A percentile compares a stretch with the other conserved stretches of the same genome.
phyloP scores from a whole-genome alignment of 1,284 basidiomycete genomes.

The Leccinum solheimii region DNA sequence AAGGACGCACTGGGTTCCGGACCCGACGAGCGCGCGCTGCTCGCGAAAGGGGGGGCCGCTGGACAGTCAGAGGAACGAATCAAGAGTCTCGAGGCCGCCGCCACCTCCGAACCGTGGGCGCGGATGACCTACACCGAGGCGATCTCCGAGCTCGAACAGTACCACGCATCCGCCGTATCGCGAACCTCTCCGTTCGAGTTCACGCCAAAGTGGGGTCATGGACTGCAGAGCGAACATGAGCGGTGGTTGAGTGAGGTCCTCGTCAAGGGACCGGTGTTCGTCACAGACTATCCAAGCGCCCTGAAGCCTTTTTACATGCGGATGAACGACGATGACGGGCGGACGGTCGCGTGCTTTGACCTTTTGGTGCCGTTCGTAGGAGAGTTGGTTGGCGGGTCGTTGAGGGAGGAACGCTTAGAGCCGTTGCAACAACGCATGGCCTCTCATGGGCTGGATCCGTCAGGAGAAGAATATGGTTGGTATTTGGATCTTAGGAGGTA shows the following conservation, averaged over 20 bases:
- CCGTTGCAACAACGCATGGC: slow-evolving; percentile 56
- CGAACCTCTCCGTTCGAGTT: slow-evolving; percentile 49
- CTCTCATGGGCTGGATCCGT: slow-evolving; percentile 45
- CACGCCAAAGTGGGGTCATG: slow-evolving; percentile 67
- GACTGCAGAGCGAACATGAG: slow-evolving; percentile 90
- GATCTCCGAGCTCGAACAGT: slow-evolving; percentile 54
- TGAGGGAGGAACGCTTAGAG: slow-evolving; percentile 82
- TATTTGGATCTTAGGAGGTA: slow-evolving; percentile 80
- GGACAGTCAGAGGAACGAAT: slow-evolving; percentile 22
- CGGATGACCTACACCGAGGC: slow-evolving; percentile 84
- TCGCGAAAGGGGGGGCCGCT: slow-evolving; percentile 39
- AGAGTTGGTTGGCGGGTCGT: slow-evolving; percentile 89
- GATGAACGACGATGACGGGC: slow-evolving; percentile 41
- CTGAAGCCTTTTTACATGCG: slow-evolving; percentile 99
- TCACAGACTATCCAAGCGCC: slow-evolving; percentile 82
- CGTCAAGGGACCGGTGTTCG: slow-evolving; percentile 78
- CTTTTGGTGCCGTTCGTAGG: slow-evolving; percentile 87
- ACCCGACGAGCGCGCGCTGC: slow-evolving; percentile 34
- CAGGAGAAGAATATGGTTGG: slow-evolving; percentile 69
- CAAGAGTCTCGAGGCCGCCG: slow-evolving; percentile 36
- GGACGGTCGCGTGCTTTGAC: slow-evolving; percentile 92
- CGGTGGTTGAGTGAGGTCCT: slow-evolving; percentile 79
- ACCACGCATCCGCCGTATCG: slow-evolving; percentile 31
- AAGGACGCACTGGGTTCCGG: slow-evolving; percentile 45
- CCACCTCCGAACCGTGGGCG: slow-evolving; percentile 52